Conservation (phyloP, 1,139 yeast genomes). For the Zygoascus meyerae region DNA sequence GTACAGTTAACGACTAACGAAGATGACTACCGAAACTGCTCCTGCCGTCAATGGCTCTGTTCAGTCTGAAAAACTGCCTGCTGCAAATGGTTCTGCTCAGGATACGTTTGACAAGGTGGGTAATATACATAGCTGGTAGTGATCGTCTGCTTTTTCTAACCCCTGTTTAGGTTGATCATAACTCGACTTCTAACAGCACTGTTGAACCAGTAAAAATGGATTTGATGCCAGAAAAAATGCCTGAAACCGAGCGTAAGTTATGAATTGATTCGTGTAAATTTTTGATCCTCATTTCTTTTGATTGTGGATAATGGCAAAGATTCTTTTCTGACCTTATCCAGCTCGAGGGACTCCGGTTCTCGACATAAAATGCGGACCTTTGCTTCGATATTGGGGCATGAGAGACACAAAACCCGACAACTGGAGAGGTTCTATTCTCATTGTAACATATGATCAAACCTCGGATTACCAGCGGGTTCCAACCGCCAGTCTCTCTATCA, state of each 20-base stretch:
- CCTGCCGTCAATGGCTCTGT: too few relatives aligned
- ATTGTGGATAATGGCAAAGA: too few relatives aligned
- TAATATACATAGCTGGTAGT: too few relatives aligned
- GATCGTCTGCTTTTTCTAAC: too few relatives aligned
- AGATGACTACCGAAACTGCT: too few relatives aligned
- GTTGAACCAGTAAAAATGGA: constrained; percentile 1
- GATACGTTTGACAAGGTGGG: too few relatives aligned
- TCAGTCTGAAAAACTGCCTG: too few relatives aligned
- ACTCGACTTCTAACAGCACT: too few relatives aligned
- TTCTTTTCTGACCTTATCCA: not conserved
- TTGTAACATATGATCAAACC: constrained; percentile 47
- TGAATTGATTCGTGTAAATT: not conserved
- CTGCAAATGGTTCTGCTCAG: too few relatives aligned
- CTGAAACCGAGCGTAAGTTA: constrained; percentile 8
- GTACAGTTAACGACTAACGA: too few relatives aligned
- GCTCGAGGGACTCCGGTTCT: constrained; percentile 33
- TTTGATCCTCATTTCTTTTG: too few relatives aligned
- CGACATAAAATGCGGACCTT: constrained; percentile 72
- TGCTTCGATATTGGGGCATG: constrained; percentile 60
- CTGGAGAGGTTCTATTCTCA: constrained; percentile 61
- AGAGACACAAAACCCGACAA: constrained; percentile 42
- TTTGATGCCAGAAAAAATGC: constrained; percentile 7
- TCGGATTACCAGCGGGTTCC: constrained; percentile 27
- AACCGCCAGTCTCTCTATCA: constrained; percentile 10
- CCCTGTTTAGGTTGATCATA: too few relatives aligned